Conservation (phyloP, 768 basidiomycete genomes). For the Amanita muscaria region DNA sequence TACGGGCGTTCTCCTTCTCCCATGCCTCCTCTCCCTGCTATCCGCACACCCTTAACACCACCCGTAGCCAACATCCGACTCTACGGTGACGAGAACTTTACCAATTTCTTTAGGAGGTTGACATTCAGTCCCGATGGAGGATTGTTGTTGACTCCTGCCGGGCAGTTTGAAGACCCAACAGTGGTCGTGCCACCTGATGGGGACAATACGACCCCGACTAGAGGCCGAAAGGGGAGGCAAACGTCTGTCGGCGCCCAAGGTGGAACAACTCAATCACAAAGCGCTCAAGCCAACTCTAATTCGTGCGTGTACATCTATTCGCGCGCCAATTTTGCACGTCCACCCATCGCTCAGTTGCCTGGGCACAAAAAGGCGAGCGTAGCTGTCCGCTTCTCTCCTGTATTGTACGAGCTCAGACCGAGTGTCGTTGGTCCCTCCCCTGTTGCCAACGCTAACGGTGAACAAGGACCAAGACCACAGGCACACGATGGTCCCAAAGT, state of each 20-base stretch:
- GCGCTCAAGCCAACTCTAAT: constrained; percentile 39
- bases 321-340: constrained; percentile 85
- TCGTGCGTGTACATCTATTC: constrained; percentile 90
- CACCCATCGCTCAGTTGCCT: constrained; percentile 90
- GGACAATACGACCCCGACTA: constrained; percentile 37
- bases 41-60: constrained; percentile 59
- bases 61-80: constrained; percentile 63
- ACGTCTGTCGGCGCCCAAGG: constrained; percentile 17
- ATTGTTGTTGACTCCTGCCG: constrained; percentile 89
- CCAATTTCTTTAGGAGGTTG: constrained; percentile 91
- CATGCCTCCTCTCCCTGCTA: constrained; percentile 90
- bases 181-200: constrained; percentile 31
- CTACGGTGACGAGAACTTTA: constrained; percentile 92
- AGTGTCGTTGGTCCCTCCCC: constrained; percentile 38
- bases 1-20: constrained; percentile 83
- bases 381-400: constrained; percentile 88
- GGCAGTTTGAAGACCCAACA: constrained; percentile 92
- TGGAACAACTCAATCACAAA: constrained; percentile 29
- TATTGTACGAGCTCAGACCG: constrained; percentile 83
- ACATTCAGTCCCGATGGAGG: constrained; percentile 95
- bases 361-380: constrained; percentile 96
- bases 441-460: constrained; percentile 12
- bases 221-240: constrained; percentile 48
- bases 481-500: constrained; percentile 17
- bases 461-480: constrained; percentile 22